These are phyloP conservation scores for Pseudogymnoascus sp. DNA, from an alignment of 2,329 filamentous ascomycete genomes.

Conservation along the genomic window DNA sequence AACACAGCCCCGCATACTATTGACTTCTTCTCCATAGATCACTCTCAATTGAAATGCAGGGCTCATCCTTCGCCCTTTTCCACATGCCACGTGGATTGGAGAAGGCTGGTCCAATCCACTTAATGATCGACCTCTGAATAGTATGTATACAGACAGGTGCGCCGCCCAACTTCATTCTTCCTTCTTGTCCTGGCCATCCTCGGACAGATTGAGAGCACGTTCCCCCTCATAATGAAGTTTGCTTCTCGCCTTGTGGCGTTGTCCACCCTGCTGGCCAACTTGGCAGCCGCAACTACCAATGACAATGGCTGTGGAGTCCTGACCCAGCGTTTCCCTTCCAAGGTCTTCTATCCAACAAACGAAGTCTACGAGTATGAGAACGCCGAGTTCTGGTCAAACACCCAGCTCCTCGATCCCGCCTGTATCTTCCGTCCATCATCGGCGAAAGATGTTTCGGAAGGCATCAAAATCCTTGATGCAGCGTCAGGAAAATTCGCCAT, in stretches of 20 bases:
- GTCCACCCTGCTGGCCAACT: not conserved
- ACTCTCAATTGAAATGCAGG: not conserved
- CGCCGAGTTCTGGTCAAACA: conserved; percentile 14
- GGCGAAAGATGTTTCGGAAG: conserved; percentile 12
- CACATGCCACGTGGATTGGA: not conserved
- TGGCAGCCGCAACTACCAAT: not conserved
- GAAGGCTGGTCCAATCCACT: not conserved
- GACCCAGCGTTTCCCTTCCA: conserved; percentile 2
- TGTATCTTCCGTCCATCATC: conserved; percentile 13
- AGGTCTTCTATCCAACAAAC: conserved; percentile 8
- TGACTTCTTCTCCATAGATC: no score
- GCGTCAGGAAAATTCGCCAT: conserved; percentile 11
- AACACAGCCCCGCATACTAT: no score
- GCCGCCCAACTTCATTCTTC: not conserved
- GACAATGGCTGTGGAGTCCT: conserved; percentile 4
- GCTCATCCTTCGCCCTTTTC: not conserved
- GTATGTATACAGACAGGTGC: not conserved
- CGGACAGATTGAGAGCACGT: not conserved
- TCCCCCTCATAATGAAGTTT: not conserved
- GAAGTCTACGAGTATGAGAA: conserved; percentile 12
- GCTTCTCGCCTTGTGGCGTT: not conserved
- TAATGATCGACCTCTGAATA: not conserved
- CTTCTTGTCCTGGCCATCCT: not conserved
- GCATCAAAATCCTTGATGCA: conserved; percentile 7
- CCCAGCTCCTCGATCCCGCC: conserved; percentile 7